Evolutionary conservation across 2,329 filamentous ascomycete genomes (phyloP), one percentile per base, ranked within the genome.

Genomic region (Clarireedia monteithiana): DNA sequence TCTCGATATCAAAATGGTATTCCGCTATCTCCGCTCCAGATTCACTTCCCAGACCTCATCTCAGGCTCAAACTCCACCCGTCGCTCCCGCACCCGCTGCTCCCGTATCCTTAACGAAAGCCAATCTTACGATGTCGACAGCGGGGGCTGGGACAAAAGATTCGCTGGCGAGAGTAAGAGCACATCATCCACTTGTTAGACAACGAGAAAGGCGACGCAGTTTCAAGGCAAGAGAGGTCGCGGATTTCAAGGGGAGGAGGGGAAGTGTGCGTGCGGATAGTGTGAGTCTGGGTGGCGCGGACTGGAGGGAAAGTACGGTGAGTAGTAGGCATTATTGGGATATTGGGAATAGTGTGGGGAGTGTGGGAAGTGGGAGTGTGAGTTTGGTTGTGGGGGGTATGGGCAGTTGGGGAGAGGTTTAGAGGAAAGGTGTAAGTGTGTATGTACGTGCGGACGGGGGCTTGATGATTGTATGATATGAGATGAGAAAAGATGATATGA

Each of bases 271-370:
- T 71, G 26, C 71, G 38, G 38, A 30, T 6, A 30, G 38, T 15
- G 14, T 40, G 38, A 12, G 38, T 9, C 6, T 10, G 38, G 38
- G 17, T 3, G 14, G 6, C 77, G 60, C 3, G 17, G 10, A 6
- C 6, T 45, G 75, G 73, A 44, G 69, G 77, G 78, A 60, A 70
- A 73, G 70, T 89, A 6, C 85, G 86, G 80, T 83, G 36, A 91
- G 88, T 46, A 89, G 85, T 47, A 76, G 90, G 53, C 89, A 95
- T 68, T 96, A 95, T 70, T 96, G 91, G 91, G 91, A 96, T 69
- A 82, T 96, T 62, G 89, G 89, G 9, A 38, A 36, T 7, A 56
- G 54, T 52, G 17, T 56, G 9, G 47, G 44, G 44, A 47, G 42
- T 17, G 26, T 88, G 84, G 5, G 91, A 84, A 64, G 62, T 53